phyloP scores from a whole-genome alignment of 257 asterid species.

The Hygrophila difformis region DNA sequence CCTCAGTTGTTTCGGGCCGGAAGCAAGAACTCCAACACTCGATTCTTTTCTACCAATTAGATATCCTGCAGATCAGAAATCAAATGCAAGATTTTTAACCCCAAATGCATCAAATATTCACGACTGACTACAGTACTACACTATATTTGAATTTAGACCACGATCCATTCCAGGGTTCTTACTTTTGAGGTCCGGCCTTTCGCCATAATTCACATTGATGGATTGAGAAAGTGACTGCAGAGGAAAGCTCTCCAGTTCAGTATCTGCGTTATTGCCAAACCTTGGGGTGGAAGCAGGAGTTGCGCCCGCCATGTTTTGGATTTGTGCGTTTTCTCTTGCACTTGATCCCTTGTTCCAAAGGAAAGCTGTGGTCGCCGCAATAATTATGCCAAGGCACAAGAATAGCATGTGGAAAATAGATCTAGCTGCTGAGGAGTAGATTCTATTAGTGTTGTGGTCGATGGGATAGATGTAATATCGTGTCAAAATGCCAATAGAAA shows the following conservation, averaged over 20 bases:
- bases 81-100: not conserved
- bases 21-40: slow-evolving; percentile 67
- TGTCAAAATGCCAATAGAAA: slow-evolving; percentile 36
- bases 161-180: slow-evolving; percentile 15
- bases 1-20: slow-evolving; percentile 74
- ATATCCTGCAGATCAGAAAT: slow-evolving; percentile 26
- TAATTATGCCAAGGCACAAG: slow-evolving; percentile 38
- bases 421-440: slow-evolving; percentile 25
- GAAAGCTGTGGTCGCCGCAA: slow-evolving; percentile 37
- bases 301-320: slow-evolving; percentile 52
- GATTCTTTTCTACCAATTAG: slow-evolving; percentile 53
- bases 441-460: slow-evolving; percentile 45
- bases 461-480: slow-evolving; percentile 49
- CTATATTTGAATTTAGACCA: too few species aligned
- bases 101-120: slow-evolving; percentile 6
- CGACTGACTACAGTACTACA: slow-evolving; percentile 14
- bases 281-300: slow-evolving; percentile 56
- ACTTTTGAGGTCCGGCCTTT: slow-evolving; percentile 79
- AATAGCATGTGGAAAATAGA: slow-evolving; percentile 31
- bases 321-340: slow-evolving; percentile 35
- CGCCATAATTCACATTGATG: slow-evolving; percentile 64
- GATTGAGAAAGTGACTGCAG: slow-evolving; percentile 35
- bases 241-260: slow-evolving; percentile 74
- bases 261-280: slow-evolving; percentile 49
- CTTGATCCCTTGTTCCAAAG: slow-evolving; percentile 45